Evolutionary conservation across 768 basidiomycete genomes (phyloP).

Genomic region (Rhodotorula taiwanensis): DNA sequence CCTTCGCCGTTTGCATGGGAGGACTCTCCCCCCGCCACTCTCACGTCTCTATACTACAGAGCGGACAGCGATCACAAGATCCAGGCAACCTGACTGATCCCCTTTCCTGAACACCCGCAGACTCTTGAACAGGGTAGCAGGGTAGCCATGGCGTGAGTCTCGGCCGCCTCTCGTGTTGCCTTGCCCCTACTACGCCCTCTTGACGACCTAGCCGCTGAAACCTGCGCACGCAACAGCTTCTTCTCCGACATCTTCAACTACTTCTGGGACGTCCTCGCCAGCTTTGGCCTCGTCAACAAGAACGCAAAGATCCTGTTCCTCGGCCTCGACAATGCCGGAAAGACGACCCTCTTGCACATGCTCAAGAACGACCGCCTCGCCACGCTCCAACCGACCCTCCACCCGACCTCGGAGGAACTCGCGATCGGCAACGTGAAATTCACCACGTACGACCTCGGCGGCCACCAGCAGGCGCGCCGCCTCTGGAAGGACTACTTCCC

Average conservation of each 20-base stretch:
- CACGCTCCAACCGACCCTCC: constrained; percentile 93
- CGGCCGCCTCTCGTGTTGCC: neutral
- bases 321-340: constrained; percentile 97
- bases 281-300: constrained; percentile 56
- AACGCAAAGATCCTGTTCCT: constrained; percentile 99
- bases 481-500: constrained; percentile 99
- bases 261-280: constrained; percentile 93
- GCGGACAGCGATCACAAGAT: too few relatives aligned
- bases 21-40: too few relatives aligned
- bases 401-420: constrained; percentile 97
- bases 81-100: too few relatives aligned
- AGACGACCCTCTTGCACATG: constrained; percentile 98
- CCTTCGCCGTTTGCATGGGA: too few relatives aligned
- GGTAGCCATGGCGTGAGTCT: neutral
- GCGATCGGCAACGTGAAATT: constrained; percentile 99
- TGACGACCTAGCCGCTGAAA: neutral
- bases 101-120: too few relatives aligned
- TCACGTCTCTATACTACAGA: too few relatives aligned
- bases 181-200: too few relatives aligned
- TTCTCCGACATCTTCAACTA: constrained; percentile 81
- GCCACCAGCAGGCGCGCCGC: constrained; percentile 94
- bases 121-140: too few relatives aligned
- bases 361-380: constrained; percentile 98
- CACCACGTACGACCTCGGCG: constrained; percentile 95
- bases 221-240: neutral